Percentiles rank a stretch among this genome's conserved stretches.
Conservation (phyloP, 2,329 filamentous ascomycete species). For the Cladosporium cucumerinum region DNA sequence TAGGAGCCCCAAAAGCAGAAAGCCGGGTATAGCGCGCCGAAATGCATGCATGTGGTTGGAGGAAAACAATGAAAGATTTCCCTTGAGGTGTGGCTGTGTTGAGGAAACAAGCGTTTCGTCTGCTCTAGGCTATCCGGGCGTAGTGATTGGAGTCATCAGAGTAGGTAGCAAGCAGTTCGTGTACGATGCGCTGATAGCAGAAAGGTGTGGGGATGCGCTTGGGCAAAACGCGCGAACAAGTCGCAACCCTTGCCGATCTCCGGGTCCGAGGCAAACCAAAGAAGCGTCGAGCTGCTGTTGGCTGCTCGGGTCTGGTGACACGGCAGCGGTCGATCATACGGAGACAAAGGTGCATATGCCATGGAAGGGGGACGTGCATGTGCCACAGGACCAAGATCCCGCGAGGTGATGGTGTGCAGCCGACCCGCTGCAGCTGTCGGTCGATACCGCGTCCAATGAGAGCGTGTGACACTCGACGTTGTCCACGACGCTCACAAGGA, state of each 20-base stretch:
- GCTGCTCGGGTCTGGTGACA: conserved; percentile 13
- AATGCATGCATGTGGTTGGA: conserved; percentile 8
- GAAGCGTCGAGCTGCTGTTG: conserved; percentile 2
- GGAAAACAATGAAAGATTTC: background rate
- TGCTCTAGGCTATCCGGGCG: background rate
- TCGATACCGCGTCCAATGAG: conserved; percentile 6
- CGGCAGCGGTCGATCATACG: conserved; percentile 13
- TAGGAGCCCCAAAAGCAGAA: background rate
- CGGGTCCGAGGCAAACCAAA: conserved; percentile 5
- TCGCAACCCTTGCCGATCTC: conserved; percentile 14
- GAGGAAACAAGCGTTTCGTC: background rate
- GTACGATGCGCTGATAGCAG: background rate
- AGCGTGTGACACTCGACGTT: background rate
- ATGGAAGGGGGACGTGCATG: conserved; percentile 10
- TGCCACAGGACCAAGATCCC: conserved; percentile 14
- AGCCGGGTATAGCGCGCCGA: conserved; percentile 13
- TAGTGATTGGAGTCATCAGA: background rate
- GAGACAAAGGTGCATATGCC: conserved; percentile 7
- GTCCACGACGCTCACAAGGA: conserved; percentile 10
- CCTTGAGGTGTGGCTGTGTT: background rate
- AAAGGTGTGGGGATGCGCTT: background rate
- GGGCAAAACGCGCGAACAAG: background rate
- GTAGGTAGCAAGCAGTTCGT: conserved; percentile 3
- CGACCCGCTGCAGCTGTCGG: conserved; percentile 7
- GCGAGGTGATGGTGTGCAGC: conserved; percentile 9